These are phyloP conservation scores for Peniophora sp. DNA, from an alignment of 1,284 basidiomycete genomes.

Conservation along the genomic window DNA sequence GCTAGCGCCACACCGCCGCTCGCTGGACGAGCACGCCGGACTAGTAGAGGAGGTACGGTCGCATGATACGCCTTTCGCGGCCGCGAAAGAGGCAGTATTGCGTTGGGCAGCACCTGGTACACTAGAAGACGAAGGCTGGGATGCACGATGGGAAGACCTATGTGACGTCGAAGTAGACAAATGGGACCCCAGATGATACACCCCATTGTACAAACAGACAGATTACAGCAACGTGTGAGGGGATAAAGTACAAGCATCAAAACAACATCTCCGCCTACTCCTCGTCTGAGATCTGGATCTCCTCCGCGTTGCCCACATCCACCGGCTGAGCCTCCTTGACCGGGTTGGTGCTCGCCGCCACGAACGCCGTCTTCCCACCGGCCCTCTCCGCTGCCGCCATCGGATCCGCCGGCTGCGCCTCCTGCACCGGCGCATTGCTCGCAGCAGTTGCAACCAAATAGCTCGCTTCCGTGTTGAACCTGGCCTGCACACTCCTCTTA, in stretches of 20 bases:
- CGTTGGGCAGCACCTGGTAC: conserved; percentile 61
- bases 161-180: conserved; percentile 65
- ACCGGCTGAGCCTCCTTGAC: conserved; percentile 16
- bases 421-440: conserved; percentile 50
- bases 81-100: conserved; percentile 47
- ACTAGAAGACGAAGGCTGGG: conserved; percentile 62
- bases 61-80: conserved; percentile 62
- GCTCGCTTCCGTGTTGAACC: conserved; percentile 94
- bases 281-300: conserved; percentile 81
- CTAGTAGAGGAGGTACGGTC: conserved; percentile 51
- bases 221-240: conserved; percentile 5
- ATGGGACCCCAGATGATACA: conserved; percentile 38
- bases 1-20: conserved; percentile 59
- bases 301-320: conserved; percentile 53
- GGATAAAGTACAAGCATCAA: conserved; percentile 12
- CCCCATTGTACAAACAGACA: background rate
- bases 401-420: conserved; percentile 49
- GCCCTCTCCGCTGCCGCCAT: conserved; percentile 59
- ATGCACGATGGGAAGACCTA: conserved; percentile 65
- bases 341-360: conserved; percentile 24
- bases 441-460: conserved; percentile 83
- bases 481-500: conserved; percentile 95
- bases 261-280: conserved; percentile 40
- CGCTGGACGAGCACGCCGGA: conserved; percentile 47
- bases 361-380: conserved; percentile 26